These are phyloP conservation scores for Moringa oleifera DNA, from an alignment of 345 rosid genomes.

Conservation along the genomic window DNA sequence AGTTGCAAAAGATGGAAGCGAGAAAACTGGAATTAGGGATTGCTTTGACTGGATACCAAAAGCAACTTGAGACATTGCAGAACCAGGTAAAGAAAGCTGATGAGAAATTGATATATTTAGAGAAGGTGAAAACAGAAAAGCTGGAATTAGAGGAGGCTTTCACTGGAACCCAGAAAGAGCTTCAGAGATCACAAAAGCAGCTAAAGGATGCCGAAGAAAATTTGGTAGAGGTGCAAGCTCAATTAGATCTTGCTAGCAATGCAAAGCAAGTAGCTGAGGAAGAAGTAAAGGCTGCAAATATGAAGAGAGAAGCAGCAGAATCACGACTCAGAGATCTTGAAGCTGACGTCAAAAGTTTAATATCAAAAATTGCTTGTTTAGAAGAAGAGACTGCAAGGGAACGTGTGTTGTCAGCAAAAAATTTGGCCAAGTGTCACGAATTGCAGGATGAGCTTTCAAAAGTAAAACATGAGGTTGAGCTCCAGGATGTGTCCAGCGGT, in stretches of 20 bases:
- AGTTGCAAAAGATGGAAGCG: slow-evolving; percentile 23
- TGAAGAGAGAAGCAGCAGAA: slow-evolving; percentile 37
- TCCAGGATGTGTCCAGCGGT: slow-evolving; percentile 26
- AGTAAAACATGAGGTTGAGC: slow-evolving; percentile 42
- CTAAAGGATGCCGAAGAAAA: slow-evolving; percentile 41
- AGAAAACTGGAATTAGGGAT: slow-evolving; percentile 30
- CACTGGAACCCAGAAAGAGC: slow-evolving; percentile 39
- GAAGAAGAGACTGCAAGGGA: slow-evolving; percentile 27
- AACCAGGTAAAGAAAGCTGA: slow-evolving; percentile 20
- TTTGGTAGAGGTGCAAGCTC: slow-evolving; percentile 34
- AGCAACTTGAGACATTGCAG: slow-evolving; percentile 24
- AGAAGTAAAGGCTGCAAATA: slow-evolving; percentile 36
- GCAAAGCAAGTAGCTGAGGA: slow-evolving; percentile 45
- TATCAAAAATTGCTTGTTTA: slow-evolving; percentile 36
- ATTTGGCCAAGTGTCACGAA: slow-evolving; percentile 29
- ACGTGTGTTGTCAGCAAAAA: slow-evolving; percentile 25
- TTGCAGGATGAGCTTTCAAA: slow-evolving; percentile 52
- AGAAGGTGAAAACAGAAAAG: slow-evolving; percentile 52
- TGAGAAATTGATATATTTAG: slow-evolving; percentile 25
- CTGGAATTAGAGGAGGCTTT: slow-evolving; percentile 42
- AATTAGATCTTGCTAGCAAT: slow-evolving; percentile 35
- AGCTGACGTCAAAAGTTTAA: slow-evolving; percentile 46
- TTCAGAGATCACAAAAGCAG: slow-evolving; percentile 35
- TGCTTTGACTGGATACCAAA: slow-evolving; percentile 23
- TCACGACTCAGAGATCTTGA: slow-evolving; percentile 46